Percentiles rank a stretch among this genome's conserved stretches.
These are phyloP conservation scores for Fonsecaea pedrosoi DNA, from an alignment of 2,329 filamentous ascomycete species.

Conservation along the genomic window DNA sequence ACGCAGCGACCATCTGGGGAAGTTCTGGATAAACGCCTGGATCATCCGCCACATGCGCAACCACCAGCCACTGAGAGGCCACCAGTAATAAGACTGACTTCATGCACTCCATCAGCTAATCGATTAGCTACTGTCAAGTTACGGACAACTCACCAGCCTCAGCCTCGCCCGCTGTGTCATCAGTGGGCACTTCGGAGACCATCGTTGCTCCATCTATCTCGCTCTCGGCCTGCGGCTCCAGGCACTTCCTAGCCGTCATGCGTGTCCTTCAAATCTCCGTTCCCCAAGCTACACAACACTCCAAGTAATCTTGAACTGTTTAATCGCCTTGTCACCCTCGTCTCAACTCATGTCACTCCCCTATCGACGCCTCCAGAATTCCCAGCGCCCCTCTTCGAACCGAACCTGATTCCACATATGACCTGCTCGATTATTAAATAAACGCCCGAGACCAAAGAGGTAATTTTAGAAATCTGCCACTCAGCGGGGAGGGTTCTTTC, in stretches of 20 bases:
- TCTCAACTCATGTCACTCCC: background rate
- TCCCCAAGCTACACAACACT: background rate
- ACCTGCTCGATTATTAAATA: background rate
- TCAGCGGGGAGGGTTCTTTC: constrained; percentile 3
- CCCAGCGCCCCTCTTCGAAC: background rate
- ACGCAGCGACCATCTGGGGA: background rate
- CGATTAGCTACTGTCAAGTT: background rate
- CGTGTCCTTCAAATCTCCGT: background rate
- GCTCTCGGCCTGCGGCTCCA: constrained; percentile 8
- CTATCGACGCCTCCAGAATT: background rate
- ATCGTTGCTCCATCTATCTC: constrained; percentile 4
- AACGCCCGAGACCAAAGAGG: constrained; percentile 8
- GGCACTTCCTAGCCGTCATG: constrained; percentile 2
- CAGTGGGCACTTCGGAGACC: background rate
- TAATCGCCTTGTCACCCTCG: background rate
- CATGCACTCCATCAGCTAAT: background rate
- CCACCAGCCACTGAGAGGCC: constrained; percentile 2
- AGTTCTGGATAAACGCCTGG: constrained; percentile 1
- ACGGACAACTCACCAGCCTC: background rate
- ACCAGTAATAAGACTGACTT: background rate
- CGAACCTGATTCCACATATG: constrained; percentile 1
- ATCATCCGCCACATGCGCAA: background rate
- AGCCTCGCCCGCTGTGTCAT: constrained; percentile 7
- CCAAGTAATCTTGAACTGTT: background rate
- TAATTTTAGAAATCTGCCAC: constrained; percentile 13